Percentiles rank a stretch among this genome's conserved stretches.
phyloP scores from a whole-genome alignment of 169 alveolate genomes.

The Plasmodium chabaudi region DNA sequence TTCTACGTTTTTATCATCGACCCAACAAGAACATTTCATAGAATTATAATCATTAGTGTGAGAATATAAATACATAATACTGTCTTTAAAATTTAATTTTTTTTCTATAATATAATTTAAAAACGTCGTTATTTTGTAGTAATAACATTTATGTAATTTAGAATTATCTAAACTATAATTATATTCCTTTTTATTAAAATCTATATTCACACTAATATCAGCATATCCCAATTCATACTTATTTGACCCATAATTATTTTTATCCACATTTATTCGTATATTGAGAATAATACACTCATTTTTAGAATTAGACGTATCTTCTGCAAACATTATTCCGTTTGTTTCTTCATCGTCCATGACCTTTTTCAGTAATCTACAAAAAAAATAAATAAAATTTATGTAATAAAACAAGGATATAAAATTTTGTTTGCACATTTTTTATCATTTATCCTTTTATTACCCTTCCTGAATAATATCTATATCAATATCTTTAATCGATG shows the following conservation, averaged over 20 bases:
- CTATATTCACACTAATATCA: slow-evolving; percentile 44
- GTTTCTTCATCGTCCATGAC: slow-evolving; percentile 61
- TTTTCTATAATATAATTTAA: slow-evolving; percentile 35
- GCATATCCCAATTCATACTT: slow-evolving; percentile 31
- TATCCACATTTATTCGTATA: slow-evolving; percentile 20
- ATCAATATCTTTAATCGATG: slow-evolving; percentile 36
- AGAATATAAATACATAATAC: slow-evolving; percentile 32
- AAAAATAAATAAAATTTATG: not conserved
- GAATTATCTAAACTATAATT: slow-evolving; percentile 48
- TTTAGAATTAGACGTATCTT: slow-evolving; percentile 22
- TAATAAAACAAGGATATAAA: not conserved
- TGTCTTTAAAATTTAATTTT: slow-evolving; percentile 36
- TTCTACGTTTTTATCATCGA: slow-evolving; percentile 13
- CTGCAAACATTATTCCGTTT: slow-evolving; percentile 42
- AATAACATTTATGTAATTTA: slow-evolving; percentile 63
- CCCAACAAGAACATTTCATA: slow-evolving; percentile 30
- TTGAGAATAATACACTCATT: slow-evolving; percentile 46
- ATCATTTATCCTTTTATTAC: slow-evolving; percentile 6
- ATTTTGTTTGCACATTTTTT: not conserved
- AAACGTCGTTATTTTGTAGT: slow-evolving; percentile 19
- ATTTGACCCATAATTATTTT: slow-evolving; percentile 11
- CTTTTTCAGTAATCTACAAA: slow-evolving; percentile 43
- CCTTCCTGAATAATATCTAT: slow-evolving; percentile 71
- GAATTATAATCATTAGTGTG: slow-evolving; percentile 41
- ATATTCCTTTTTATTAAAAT: slow-evolving; percentile 30